Evolutionary conservation across 768 basidiomycete genomes (phyloP).

Genomic region (Phlebiopsis flavidoalba): DNA sequence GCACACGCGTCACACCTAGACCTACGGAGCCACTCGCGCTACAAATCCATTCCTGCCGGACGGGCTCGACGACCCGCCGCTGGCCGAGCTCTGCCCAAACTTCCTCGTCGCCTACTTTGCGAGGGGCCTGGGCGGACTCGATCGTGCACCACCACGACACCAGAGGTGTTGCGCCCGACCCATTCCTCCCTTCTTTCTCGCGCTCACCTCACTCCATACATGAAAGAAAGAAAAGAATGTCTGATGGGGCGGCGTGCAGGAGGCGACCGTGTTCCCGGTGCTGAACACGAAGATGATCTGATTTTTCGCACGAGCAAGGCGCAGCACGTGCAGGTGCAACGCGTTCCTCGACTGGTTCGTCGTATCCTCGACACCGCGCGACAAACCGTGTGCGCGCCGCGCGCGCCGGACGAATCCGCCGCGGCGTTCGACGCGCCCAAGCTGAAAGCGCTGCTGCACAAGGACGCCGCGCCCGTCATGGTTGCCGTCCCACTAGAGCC

Average conservation of each 20-base stretch:
- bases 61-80: constrained; percentile 30
- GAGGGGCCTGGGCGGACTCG: constrained; percentile 31
- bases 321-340: constrained; percentile 33
- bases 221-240: no score
- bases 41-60: constrained; percentile 27
- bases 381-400: no score
- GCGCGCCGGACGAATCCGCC: constrained; percentile 20
- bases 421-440: constrained; percentile 27
- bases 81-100: constrained; percentile 31
- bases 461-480: constrained; percentile 20
- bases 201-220: no score
- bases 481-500: constrained; percentile 18
- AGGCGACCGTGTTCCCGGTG: constrained; percentile 32
- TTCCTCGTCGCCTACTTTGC: constrained; percentile 38
- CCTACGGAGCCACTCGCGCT: no score
- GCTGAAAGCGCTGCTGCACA: constrained; percentile 27
- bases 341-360: constrained; percentile 24
- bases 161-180: constrained; percentile 21
- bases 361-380: no score
- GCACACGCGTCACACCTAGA: no score
- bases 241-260: constrained; percentile 10
- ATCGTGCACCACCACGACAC: constrained; percentile 32
- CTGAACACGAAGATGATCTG: constrained; percentile 32
- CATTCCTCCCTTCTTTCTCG: neutral
- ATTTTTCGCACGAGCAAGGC: constrained; percentile 32